phyloP scores from a whole-genome alignment of 139 green algal species.

The Chlorella sp. region DNA sequence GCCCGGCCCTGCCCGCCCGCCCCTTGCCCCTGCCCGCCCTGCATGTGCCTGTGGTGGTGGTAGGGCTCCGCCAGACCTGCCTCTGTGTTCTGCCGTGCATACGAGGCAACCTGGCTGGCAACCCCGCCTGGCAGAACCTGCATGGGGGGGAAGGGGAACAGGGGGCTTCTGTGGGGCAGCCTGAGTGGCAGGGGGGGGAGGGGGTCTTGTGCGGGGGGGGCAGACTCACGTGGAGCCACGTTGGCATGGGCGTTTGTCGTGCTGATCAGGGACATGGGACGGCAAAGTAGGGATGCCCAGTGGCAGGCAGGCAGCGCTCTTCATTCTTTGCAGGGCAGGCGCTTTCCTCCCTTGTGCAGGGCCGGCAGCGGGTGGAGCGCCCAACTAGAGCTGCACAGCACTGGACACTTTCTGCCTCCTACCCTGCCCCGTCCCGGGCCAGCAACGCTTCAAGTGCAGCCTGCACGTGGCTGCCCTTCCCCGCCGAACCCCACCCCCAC shows the following conservation, averaged over 20 bases:
- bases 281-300: too few relatives aligned
- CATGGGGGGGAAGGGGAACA: neutral
- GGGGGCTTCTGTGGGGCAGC: neutral
- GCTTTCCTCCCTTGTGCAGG: neutral
- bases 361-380: too few relatives aligned
- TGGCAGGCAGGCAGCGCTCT: too few relatives aligned
- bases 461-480: too few relatives aligned
- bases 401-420: too few relatives aligned
- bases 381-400: too few relatives aligned
- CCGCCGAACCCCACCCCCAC: too few relatives aligned
- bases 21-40: neutral
- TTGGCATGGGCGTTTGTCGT: neutral
- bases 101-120: neutral
- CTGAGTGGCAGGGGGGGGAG: neutral
- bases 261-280: too few relatives aligned
- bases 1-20: neutral
- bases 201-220: neutral
- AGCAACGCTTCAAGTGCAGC: neutral
- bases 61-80: neutral
- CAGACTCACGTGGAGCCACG: neutral
- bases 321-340: neutral
- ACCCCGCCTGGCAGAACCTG: constrained; percentile 2
- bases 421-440: neutral
- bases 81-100: constrained; percentile 6
- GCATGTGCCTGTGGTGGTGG: neutral